Conservation (phyloP, 257 asterid species). For the Misopates orontium region DNA sequence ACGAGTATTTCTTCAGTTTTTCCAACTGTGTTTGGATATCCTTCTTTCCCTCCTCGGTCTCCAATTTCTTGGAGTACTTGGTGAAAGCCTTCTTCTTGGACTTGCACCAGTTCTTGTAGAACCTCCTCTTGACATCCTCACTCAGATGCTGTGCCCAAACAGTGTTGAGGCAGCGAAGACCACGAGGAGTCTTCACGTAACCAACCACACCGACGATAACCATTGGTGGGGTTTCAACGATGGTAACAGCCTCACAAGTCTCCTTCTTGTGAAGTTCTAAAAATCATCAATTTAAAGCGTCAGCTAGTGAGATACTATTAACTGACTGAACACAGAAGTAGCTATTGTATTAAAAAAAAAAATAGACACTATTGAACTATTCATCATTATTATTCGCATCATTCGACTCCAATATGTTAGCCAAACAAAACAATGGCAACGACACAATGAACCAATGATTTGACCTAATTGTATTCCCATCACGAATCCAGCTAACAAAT, state of each 20-base stretch:
- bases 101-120: constrained; percentile 70
- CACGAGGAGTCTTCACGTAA: constrained; percentile 65
- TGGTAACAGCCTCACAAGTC: constrained; percentile 64
- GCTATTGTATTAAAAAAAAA: too few species aligned
- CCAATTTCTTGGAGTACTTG: constrained; percentile 50
- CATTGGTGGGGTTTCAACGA: constrained; percentile 61
- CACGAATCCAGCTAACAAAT: too few species aligned
- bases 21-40: constrained; percentile 52
- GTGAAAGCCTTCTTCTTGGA: constrained; percentile 66
- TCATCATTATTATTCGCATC: too few species aligned
- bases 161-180: constrained; percentile 60
- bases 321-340: too few species aligned
- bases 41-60: constrained; percentile 62
- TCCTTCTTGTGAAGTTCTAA: constrained; percentile 67
- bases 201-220: constrained; percentile 66
- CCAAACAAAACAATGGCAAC: not conserved
- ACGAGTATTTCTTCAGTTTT: constrained; percentile 50
- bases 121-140: constrained; percentile 63
- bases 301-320: not conserved
- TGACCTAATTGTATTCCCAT: not conserved
- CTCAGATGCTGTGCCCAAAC: constrained; percentile 74
- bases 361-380: too few species aligned
- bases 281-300: constrained; percentile 12
- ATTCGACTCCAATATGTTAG: not conserved
- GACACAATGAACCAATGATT: not conserved